Base-by-base conservation (phyloP, 306 rosid species). In the Trifolium dubium region DNA sequence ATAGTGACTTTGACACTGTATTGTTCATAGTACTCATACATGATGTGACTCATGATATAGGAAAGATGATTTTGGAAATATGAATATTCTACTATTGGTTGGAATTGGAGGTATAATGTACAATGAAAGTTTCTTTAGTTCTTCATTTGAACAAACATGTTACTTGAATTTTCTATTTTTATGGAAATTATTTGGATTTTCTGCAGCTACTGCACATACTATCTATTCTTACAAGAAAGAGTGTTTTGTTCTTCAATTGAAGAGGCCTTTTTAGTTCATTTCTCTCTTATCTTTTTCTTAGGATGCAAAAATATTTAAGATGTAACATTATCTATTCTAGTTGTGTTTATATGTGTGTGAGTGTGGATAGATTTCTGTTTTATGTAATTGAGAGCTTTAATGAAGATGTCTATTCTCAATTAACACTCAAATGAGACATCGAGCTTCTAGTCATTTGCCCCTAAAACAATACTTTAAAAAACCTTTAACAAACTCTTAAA, bases 1-100 rank as follows among this genome's bases (percentile, higher is more conserved):
- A 69, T 60, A 54, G 54, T 75, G 54, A 82, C 28, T 29, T 0
- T 72, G 59, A 81, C 54, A 47, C 0, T 62, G 63, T 84, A 75
- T 72, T 5, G 39, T 75, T 43, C 19, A 66, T 47, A 14, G 1
- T 1, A 23, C n/a, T n/a, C n/a, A n/a, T n/a, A n/a, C 3, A 4
- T 4, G 2, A 54, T 23, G 59, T 23, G 59, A 60, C 70, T 8
- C 37, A 18, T 13, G 37, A 55, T 18, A 46, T 29, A 69, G 30
- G 46, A 77, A 58, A 58, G 68, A 55, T 49, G 49, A 41, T 47
- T 69, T 41, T 68, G 47, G 74, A 69, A 63, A 64, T 39, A 4
- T 60, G 51, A 9, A 35, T 32, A 1, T 23, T 46, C 8, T 19
- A 54, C 13, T 64, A 64, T 17, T 37, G 40, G 39, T 58, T 63